phyloP scores from a whole-genome alignment of 2,329 filamentous ascomycete genomes.

The Blumeriella jaapii region DNA sequence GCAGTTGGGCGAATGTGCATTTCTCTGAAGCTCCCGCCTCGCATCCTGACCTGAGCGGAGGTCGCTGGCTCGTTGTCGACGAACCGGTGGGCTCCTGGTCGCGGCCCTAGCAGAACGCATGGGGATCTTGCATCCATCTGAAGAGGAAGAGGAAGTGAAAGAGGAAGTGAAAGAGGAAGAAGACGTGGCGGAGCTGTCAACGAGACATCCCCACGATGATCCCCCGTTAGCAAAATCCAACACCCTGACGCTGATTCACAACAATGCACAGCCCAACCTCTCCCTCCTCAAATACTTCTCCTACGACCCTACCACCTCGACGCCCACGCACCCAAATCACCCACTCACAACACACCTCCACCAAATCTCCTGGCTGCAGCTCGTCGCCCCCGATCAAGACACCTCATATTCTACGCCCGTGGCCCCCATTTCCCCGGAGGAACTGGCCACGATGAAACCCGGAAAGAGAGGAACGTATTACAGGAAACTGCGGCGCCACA shows the following conservation, averaged over 20 bases:
- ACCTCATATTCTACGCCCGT: slow-evolving; percentile 60
- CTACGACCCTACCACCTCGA: slow-evolving; percentile 53
- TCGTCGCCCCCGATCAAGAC: slow-evolving; percentile 67
- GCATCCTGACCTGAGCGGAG: slow-evolving; percentile 22
- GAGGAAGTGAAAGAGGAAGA: slow-evolving; percentile 9
- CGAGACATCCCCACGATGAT: slow-evolving; percentile 10
- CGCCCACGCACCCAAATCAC: slow-evolving; percentile 44
- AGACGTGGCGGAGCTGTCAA: too few species aligned
- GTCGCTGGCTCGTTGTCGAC: slow-evolving; percentile 57
- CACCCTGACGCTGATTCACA: slow-evolving; percentile 70
- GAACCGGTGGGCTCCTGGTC: slow-evolving; percentile 59
- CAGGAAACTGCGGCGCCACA: slow-evolving; percentile 79
- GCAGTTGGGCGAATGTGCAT: slow-evolving; percentile 85
- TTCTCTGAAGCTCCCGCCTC: slow-evolving; percentile 30
- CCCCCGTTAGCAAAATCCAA: slow-evolving; percentile 34
- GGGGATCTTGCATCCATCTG: slow-evolving; percentile 44
- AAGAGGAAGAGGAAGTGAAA: slow-evolving; percentile 9
- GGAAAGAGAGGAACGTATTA: slow-evolving; percentile 77
- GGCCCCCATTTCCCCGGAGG: slow-evolving; percentile 43
- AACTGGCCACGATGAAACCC: slow-evolving; percentile 61
- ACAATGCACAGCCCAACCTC: slow-evolving; percentile 78
- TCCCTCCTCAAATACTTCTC: slow-evolving; percentile 80
- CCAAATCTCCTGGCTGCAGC: slow-evolving; percentile 82
- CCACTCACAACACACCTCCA: slow-evolving; percentile 75
- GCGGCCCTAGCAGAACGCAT: slow-evolving; percentile 62